phyloP scores from a whole-genome alignment of 2,329 filamentous ascomycete species.

The Fusarium musae region DNA sequence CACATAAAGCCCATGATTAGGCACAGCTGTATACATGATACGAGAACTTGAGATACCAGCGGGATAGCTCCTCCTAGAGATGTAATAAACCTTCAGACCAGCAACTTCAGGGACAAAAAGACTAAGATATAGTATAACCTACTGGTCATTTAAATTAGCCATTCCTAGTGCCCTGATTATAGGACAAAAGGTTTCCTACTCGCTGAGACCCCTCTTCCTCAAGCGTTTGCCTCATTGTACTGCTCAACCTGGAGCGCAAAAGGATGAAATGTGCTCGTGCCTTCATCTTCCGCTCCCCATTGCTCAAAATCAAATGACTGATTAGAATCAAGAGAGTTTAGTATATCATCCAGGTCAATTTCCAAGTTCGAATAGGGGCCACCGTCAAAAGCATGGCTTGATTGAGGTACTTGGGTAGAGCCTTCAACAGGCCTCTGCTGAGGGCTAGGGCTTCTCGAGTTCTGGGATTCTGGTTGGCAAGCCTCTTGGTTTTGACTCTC shows the following conservation, averaged over 20 bases:
- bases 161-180: neutral
- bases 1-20: conserved; percentile 17
- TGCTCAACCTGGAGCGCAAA: neutral
- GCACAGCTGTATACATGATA: neutral
- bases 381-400: neutral
- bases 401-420: neutral
- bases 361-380: neutral
- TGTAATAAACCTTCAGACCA: neutral
- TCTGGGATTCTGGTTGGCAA: neutral
- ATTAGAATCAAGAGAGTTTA: neutral
- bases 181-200: too few relatives aligned
- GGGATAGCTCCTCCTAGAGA: neutral
- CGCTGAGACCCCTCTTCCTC: neutral
- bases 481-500: neutral
- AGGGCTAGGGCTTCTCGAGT: neutral
- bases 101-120: neutral
- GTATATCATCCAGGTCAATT: neutral
- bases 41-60: neutral
- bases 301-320: neutral
- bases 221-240: neutral
- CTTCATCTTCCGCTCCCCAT: neutral
- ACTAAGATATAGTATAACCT: neutral
- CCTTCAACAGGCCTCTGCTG: rapidly evolving
- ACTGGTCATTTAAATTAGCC: neutral
- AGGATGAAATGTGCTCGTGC: neutral